Evolutionary conservation across 1,284 basidiomycete species (phyloP), one percentile per base, ranked within the genome.

Genomic region (Ceratorhiza oryzae-sativae): DNA sequence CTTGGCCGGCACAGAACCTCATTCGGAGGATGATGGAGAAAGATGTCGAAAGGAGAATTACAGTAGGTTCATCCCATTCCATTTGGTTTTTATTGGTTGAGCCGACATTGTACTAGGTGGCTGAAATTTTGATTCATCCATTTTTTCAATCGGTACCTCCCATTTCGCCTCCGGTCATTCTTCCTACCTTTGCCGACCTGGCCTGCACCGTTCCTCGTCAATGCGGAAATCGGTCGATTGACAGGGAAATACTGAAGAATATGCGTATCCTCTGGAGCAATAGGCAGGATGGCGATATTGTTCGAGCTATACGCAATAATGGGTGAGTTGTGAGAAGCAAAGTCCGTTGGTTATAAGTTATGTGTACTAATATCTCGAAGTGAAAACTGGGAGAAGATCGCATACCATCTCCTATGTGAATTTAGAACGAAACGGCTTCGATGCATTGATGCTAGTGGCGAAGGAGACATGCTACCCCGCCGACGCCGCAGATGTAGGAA

Each of bases 311-410:
- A 60, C 55, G 55, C 5, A 71, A 83, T 86, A 75, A 82, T 80
- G 73, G 77, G 78, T 72, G 82, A 84, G 80, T 83, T 62, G 71
- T 81, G 77, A 13, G 9, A 1, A n/a, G 18, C 25, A 42, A 25
- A 9, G 45, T 15, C 49, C 48, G 4, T 2, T 56, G 25, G 15
- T 27, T 13, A 58, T 25, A 13, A 46, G 20, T 20, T 48, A 30
- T 53, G 1, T 39, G 13, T n/a, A 13, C 32, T 20, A 8, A 34
- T 34, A 8, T 51, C 3, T 34, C 12, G n/a, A 55, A 87, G 88
- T 73, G 87, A 88, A 73, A 95, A 91, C 25, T 95, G 93, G 93
- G 93, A 97, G 80, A 97, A 97, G 80, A 92, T 92, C 0, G 91
- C 97, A 61, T 98, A 97, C 80, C 90, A 93, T 78, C 83, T 97